Conservation (phyloP, 2,329 filamentous ascomycete genomes). For the Aspergillus sp. region DNA sequence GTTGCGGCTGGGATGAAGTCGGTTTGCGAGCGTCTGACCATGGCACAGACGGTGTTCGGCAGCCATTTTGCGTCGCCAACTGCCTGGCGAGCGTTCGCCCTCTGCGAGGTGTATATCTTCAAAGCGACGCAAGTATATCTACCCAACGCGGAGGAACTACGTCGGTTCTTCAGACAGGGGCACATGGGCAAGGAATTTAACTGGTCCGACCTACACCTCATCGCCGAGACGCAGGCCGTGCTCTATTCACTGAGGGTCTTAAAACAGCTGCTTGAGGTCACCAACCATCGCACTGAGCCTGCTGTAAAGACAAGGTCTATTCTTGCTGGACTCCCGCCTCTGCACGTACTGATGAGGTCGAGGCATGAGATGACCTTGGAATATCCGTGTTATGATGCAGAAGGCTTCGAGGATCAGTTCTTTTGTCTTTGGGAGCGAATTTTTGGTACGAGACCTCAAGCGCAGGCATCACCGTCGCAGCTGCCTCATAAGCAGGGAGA, state of each 20-base stretch:
- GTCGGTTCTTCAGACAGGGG: conserved; percentile 20
- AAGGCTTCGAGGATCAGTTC: background rate
- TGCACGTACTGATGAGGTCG: conserved; percentile 21
- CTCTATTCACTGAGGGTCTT: conserved; percentile 56
- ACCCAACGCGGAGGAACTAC: conserved; percentile 12
- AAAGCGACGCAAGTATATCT: conserved; percentile 6
- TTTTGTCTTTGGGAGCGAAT: background rate
- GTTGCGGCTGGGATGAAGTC: conserved; percentile 9
- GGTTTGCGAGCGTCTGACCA: conserved; percentile 16
- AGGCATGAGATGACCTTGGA: conserved; percentile 12
- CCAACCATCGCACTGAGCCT: conserved; percentile 19
- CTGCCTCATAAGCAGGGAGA: conserved; percentile 1
- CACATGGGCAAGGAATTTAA: conserved; percentile 26
- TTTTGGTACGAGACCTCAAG: background rate
- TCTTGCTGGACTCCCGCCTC: conserved; percentile 20
- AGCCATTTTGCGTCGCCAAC: conserved; percentile 4
- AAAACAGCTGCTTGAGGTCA: conserved; percentile 38
- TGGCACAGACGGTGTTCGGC: conserved; percentile 9
- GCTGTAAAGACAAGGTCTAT: conserved; percentile 7
- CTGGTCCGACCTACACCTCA: conserved; percentile 55
- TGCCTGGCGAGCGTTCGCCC: conserved; percentile 28
- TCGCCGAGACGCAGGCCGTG: conserved; percentile 51
- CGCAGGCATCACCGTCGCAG: conserved; percentile 4
- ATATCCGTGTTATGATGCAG: background rate
- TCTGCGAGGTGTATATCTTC: conserved; percentile 21